phyloP scores from a whole-genome alignment of 495 filamentous ascomycete genomes.

The Daldinia caldariorum region DNA sequence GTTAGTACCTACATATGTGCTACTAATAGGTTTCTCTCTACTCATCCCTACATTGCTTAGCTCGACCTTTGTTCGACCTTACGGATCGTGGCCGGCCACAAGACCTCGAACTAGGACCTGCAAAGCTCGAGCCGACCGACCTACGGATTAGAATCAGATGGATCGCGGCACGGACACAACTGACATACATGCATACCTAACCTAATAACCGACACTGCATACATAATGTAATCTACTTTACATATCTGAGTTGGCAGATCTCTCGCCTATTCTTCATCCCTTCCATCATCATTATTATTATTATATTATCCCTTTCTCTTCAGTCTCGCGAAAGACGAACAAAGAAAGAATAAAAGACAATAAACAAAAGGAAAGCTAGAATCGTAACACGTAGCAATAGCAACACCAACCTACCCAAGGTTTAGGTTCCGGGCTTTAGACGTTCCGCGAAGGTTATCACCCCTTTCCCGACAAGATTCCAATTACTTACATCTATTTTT shows the following conservation, averaged over 20 bases:
- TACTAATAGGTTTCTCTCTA: background rate
- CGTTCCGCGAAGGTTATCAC: background rate
- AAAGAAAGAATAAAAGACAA: background rate
- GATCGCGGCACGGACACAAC: constrained; percentile 15
- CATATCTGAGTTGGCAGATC: constrained; percentile 37
- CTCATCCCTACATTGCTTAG: constrained; percentile 2
- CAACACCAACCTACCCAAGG: background rate
- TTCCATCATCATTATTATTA: constrained; percentile 9
- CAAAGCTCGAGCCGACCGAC: constrained; percentile 37
- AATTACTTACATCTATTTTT: background rate
- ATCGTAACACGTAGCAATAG: constrained; percentile 14
- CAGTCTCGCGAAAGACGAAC: no score
- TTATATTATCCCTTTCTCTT: no score
- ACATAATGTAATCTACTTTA: background rate
- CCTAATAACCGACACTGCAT: background rate
- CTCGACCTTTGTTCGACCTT: background rate
- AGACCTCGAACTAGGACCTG: constrained; percentile 4
- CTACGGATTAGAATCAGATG: constrained; percentile 28
- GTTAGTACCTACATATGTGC: no score
- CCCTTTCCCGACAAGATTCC: background rate
- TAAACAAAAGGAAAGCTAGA: constrained; percentile 15
- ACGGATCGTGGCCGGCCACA: constrained; percentile 7
- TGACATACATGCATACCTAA: constrained; percentile 7
- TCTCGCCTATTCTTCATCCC: constrained; percentile 30
- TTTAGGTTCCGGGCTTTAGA: constrained; percentile 7